Base-by-base conservation (phyloP, 2,329 filamentous ascomycete genomes). In the Thermochaetoides dissita region DNA sequence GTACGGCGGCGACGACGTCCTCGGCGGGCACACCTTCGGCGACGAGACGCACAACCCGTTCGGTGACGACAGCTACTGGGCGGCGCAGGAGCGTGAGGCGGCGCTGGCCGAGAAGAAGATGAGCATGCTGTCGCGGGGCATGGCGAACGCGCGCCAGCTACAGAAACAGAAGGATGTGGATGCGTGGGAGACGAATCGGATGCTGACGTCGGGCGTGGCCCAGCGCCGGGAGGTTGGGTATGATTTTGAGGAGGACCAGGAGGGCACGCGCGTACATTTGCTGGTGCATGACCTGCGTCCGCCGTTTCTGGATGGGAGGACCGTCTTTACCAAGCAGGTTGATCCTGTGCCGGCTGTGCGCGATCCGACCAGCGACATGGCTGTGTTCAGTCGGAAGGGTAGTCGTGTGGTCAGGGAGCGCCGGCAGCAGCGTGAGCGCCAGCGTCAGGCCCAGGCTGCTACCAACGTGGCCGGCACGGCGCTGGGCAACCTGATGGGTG, bases 151-250 rank as follows among this genome's bases (percentile, higher is more conserved):
- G 36, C 74, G 84, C 39, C 79, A 81, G 46, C 71, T 85, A 44
- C 86, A 94, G 62, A 84, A 88, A 53, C 85, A 94, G 59, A 87
- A 84, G 57, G 91, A 98, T 57, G 87, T 91, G 36, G 91, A 98
- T 62, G 89, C 88, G 0, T 98, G 91, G 91, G 93, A 98, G 62
- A 91, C 89, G 10, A 98, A 98, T 59, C 84, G 91, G 45, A 96
- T 98, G 91, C 71, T 98, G 46, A 91, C 88, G 1, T 95, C 88
- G 12, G 89, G 89, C 43, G 88, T 98, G 11, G 91, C 91, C 11
- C 93, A 98, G 61, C 71, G 89, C 55, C 71, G 86, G 51, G 84
- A 91, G 54, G 76, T 86, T 57, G 79, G 80, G 24, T 72, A 76
- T 38, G 86, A 91, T 56, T 94, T 95, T 55, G 81, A 81, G 40